Conservation (phyloP, 345 rosid species). For the Reutealis trisperma region DNA sequence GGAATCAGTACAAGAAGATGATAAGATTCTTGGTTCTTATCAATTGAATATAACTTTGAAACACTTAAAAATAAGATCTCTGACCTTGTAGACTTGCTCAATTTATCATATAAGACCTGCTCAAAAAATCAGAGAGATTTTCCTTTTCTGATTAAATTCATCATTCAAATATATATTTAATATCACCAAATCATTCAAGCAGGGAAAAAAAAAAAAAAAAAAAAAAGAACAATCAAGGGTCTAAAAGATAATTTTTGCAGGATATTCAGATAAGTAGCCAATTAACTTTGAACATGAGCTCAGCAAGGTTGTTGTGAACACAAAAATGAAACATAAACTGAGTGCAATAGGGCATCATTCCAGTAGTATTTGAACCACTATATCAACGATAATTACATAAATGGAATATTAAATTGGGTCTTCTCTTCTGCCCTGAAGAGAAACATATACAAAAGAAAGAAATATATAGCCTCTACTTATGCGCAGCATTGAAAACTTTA, state of each 20-base stretch:
- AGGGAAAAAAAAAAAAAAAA: neutral
- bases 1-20: neutral
- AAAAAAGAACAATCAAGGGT: neutral
- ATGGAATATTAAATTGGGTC: neutral
- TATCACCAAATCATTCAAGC: neutral
- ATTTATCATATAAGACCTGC: constrained; percentile 35
- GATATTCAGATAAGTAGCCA: neutral
- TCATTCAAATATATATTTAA: neutral
- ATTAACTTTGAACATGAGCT: neutral
- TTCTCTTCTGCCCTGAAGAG: neutral
- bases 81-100: constrained; percentile 37
- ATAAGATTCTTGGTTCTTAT: neutral
- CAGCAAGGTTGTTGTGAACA: neutral
- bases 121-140: constrained; percentile 8
- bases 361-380: neutral
- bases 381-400: neutral
- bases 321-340: neutral
- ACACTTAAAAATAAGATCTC: constrained; percentile 1
- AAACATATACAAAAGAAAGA: neutral
- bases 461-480: neutral
- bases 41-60: neutral
- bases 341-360: neutral
- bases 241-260: neutral
- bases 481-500: neutral
- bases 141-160: neutral